A percentile compares a stretch with the other conserved stretches of the same genome.
Evolutionary conservation across 805 yeast species (phyloP).

Genomic region (Cyberlindnera xishuangbannaensis): DNA sequence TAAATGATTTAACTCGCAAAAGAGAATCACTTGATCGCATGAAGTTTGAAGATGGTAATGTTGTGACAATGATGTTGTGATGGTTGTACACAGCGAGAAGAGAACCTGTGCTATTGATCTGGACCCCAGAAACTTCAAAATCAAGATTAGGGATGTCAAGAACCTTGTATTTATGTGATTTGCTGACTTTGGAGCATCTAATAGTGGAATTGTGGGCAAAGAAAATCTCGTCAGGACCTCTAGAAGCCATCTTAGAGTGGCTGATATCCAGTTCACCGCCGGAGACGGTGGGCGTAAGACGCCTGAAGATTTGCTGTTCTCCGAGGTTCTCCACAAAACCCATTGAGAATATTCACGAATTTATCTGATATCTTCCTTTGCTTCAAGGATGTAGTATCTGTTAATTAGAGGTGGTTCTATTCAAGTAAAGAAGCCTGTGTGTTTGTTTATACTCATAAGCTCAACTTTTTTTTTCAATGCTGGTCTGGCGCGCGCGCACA

Average conservation of each 20-base stretch:
- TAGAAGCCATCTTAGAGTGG: constrained; percentile 16
- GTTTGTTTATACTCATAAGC: not conserved
- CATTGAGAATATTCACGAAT: constrained; percentile 3
- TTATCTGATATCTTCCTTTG: not conserved
- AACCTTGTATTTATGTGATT: constrained; percentile 8
- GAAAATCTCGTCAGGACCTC: constrained; percentile 18
- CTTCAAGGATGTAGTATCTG: no score
- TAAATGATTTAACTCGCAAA: constrained; percentile 18
- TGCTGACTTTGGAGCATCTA: constrained; percentile 13
- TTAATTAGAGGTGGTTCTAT: no score
- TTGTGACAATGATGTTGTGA: constrained; percentile 25
- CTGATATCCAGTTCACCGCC: constrained; percentile 1
- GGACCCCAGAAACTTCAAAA: constrained; percentile 30
- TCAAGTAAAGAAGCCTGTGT: not conserved
- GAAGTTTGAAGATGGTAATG: constrained; percentile 26
- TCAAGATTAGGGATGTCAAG: constrained; percentile 16
- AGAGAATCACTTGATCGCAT: constrained; percentile 2
- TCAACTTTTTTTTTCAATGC: no score
- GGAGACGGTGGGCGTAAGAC: not conserved
- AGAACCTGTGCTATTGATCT: constrained; percentile 36
- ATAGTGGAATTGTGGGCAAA: constrained; percentile 15
- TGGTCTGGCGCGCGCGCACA: no score
- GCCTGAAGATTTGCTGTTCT: constrained; percentile 8
- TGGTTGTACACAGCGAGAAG: constrained; percentile 38
- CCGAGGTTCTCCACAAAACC: constrained; percentile 6